Conservation (phyloP, 164 flowering plant genomes). For the Stephania cephalantha region DNA sequence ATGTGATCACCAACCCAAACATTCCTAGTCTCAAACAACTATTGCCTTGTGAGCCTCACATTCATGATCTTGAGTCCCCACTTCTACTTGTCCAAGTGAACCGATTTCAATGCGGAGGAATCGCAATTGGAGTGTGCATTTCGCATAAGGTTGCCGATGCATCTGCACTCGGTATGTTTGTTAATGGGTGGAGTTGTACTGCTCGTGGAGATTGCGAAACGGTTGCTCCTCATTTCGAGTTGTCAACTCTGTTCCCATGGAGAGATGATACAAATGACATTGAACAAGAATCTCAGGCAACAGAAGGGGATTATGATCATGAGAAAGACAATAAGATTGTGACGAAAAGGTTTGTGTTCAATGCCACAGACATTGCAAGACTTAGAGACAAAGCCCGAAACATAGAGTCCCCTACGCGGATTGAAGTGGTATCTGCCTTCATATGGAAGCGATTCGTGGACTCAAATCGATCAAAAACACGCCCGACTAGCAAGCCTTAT, state of each 20-base stretch:
- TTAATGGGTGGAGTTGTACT: slow-evolving; percentile 35
- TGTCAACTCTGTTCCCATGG: slow-evolving; percentile 28
- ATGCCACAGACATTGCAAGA: slow-evolving; percentile 8
- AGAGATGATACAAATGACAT: slow-evolving; percentile 3
- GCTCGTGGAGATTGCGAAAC: slow-evolving; percentile 15
- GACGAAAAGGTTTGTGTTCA: slow-evolving; percentile 22
- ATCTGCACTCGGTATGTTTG: slow-evolving; percentile 25
- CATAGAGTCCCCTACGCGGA: background rate
- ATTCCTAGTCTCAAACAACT: slow-evolving; percentile 16
- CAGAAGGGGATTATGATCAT: background rate
- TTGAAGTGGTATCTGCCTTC: slow-evolving; percentile 20
- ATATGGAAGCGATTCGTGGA: slow-evolving; percentile 17
- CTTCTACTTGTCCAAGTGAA: slow-evolving; percentile 36
- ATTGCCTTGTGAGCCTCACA: slow-evolving; percentile 18
- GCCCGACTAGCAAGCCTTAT: background rate
- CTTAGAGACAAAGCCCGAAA: slow-evolving; percentile 7
- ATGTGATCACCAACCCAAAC: slow-evolving; percentile 13
- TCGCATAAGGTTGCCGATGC: slow-evolving; percentile 46
- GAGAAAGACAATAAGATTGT: slow-evolving; percentile 13
- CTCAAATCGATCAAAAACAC: background rate
- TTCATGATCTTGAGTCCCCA: background rate
- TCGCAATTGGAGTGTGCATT: slow-evolving; percentile 43
- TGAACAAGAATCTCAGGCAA: slow-evolving; percentile 1
- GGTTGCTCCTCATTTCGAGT: slow-evolving; percentile 21
- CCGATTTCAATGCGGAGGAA: slow-evolving; percentile 48